phyloP scores from a whole-genome alignment of 2,329 filamentous ascomycete genomes.

The Sporothrix curviconia region DNA sequence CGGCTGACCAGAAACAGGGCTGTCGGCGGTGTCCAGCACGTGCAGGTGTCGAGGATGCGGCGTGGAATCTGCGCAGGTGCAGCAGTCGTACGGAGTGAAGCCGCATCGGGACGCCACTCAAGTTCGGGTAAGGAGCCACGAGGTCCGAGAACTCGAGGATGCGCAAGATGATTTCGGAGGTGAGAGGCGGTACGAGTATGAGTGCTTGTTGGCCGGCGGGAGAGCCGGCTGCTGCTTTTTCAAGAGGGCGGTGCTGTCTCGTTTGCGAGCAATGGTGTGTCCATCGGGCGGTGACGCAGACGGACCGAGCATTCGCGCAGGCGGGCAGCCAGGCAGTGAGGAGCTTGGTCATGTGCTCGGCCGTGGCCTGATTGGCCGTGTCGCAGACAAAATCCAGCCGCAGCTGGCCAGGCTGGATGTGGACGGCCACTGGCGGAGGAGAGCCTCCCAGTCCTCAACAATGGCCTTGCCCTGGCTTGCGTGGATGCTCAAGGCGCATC shows the following conservation, averaged over 20 bases:
- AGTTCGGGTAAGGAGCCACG: not conserved
- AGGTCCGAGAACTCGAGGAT: constrained; percentile 4
- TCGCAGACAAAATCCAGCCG: constrained; percentile 2
- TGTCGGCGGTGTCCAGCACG: not conserved
- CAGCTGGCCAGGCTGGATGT: not conserved
- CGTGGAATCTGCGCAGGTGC: too few species aligned
- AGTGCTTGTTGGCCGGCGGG: too few species aligned
- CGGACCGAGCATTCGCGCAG: not conserved
- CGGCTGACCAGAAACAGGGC: not conserved
- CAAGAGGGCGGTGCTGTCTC: too few species aligned
- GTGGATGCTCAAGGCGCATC: not conserved
- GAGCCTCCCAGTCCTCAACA: not conserved
- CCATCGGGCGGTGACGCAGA: not conserved
- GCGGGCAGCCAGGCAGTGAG: not conserved
- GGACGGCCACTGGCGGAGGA: not conserved
- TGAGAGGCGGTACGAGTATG: not conserved
- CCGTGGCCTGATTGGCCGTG: not conserved
- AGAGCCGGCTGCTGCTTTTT: too few species aligned
- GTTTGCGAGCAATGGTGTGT: too few species aligned
- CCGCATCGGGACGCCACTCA: constrained; percentile 3
- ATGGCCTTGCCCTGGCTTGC: not conserved
- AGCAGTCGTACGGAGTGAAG: constrained; percentile 1
- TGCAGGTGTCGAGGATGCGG: too few species aligned
- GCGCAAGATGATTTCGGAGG: not conserved
- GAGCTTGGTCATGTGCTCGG: not conserved